These are phyloP conservation scores for Penicillium sp. DNA, from an alignment of 2,329 filamentous ascomycete species.

Conservation along the genomic window DNA sequence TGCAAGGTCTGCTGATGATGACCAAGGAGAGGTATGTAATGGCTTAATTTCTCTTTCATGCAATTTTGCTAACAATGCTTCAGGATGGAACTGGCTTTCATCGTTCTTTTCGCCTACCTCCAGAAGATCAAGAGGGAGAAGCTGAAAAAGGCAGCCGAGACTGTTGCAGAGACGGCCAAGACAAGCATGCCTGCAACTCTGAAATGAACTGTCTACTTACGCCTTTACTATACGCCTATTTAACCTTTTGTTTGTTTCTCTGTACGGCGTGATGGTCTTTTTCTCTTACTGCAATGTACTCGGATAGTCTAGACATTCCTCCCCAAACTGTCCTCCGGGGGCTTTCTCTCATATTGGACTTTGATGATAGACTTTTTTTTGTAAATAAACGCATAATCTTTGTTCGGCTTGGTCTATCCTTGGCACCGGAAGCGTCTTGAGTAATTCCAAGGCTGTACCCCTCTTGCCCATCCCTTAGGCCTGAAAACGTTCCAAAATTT, in stretches of 20 bases:
- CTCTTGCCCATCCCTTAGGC: too few relatives aligned
- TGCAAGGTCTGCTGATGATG: slow-evolving; percentile 98
- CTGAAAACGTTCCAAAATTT: too few relatives aligned
- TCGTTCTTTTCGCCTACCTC: slow-evolving; percentile 81
- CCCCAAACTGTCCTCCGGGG: not conserved
- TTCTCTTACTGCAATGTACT: not conserved
- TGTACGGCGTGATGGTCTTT: not conserved
- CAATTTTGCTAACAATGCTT: slow-evolving; percentile 9
- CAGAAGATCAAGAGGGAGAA: slow-evolving; percentile 68
- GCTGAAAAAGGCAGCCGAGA: slow-evolving; percentile 65
- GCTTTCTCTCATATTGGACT: not conserved
- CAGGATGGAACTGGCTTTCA: slow-evolving; percentile 84
- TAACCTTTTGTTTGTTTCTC: slow-evolving; percentile 12
- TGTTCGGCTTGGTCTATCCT: not conserved
- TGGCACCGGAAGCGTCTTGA: not conserved
- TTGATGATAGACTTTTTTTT: not conserved
- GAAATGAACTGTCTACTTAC: slow-evolving; percentile 42
- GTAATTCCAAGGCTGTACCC: not conserved
- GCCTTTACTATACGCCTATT: slow-evolving; percentile 8
- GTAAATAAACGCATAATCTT: not conserved
- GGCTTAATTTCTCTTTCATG: not conserved
- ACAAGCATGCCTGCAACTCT: slow-evolving; percentile 48
- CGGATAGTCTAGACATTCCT: slow-evolving; percentile 13
- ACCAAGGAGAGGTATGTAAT: slow-evolving; percentile 79
- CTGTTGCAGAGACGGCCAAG: slow-evolving; percentile 64